Evolutionary conservation across 768 basidiomycete species (phyloP).

Genomic region (Lentinula guzmanii): DNA sequence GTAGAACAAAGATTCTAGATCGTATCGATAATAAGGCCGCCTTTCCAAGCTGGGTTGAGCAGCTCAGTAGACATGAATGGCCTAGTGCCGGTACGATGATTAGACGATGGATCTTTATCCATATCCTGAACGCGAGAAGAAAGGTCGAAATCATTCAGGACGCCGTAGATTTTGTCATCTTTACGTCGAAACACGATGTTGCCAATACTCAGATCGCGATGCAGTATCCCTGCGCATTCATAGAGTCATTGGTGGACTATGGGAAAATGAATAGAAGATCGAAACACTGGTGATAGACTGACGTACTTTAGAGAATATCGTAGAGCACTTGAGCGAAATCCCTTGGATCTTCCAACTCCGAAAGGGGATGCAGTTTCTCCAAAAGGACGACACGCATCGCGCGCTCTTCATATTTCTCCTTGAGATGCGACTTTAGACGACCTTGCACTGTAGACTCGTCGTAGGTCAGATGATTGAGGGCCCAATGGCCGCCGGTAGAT

Average conservation of each 20-base stretch:
- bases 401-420: neutral
- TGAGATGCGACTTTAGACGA: neutral
- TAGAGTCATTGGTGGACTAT: constrained; percentile 6
- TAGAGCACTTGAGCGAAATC: neutral
- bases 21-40: constrained; percentile 1
- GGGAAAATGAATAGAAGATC: neutral
- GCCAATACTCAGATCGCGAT: constrained; percentile 11
- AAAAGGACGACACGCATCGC: neutral
- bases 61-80: constrained; percentile 2
- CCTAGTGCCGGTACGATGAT: neutral
- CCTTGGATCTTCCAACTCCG: neutral
- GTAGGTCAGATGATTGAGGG: neutral
- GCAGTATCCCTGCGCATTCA: constrained; percentile 7
- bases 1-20: constrained; percentile 6
- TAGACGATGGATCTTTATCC: neutral
- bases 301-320: neutral
- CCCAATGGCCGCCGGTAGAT: neutral
- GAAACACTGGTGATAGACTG: neutral
- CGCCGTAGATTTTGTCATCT: constrained; percentile 9
- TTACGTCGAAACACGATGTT: constrained; percentile 10
- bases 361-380: neutral
- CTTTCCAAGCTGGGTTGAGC: neutral
- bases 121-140: neutral
- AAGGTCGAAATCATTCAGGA: constrained; percentile 9
- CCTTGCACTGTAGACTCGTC: neutral